Base-by-base conservation (phyloP, 2,329 filamentous ascomycete species). In the Sclerotinia trifoliorum region DNA sequence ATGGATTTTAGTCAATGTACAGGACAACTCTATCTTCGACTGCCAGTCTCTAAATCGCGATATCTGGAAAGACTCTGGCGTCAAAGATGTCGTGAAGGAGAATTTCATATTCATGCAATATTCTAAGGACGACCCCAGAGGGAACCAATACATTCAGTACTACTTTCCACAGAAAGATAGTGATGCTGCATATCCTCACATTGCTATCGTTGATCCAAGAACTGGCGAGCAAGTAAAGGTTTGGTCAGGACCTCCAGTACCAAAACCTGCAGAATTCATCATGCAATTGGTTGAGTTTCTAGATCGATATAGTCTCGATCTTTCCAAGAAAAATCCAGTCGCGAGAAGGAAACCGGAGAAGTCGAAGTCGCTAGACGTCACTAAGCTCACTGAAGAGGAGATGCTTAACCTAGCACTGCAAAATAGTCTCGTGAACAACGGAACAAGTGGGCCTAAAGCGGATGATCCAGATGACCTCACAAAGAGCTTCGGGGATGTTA, bases 21-120 rank as follows among this genome's bases (percentile, higher is more conserved):
- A 99, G 79, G 94, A 99, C 77, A 88, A 92, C 72, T 91, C 91
- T 48, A 89, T 97, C 75, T 99, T 99, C 78, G 91, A 95, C 79
- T 99, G 95, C 79, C 95, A 99, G 78, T 86, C 92, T 3, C 83
- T 99, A 24, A 99, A 99, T 77, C 87, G 95, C 56, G 95, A 99
- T 78, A 88, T 98, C 66, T 99, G 95, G 95, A 97, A 97, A 80
- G 91, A 97, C 74, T 79, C 86, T 24, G 85, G 88, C 2, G 88
- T 99, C 68, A 87, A 86, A 74, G 88, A 91, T n/a, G 87, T 96
- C 1, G 84, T 99, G 42, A 86, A 86, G 74, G 94, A 97, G 77
- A 94, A 96, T 80, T 99, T 99, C 78, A 86, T 99, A 73, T 99
- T 99, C 79, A 81, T 99, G 74, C 95, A 99, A 77, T 98, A 95